phyloP scores from a whole-genome alignment of 1,139 yeast species.

The Diutina mesorugosa region DNA sequence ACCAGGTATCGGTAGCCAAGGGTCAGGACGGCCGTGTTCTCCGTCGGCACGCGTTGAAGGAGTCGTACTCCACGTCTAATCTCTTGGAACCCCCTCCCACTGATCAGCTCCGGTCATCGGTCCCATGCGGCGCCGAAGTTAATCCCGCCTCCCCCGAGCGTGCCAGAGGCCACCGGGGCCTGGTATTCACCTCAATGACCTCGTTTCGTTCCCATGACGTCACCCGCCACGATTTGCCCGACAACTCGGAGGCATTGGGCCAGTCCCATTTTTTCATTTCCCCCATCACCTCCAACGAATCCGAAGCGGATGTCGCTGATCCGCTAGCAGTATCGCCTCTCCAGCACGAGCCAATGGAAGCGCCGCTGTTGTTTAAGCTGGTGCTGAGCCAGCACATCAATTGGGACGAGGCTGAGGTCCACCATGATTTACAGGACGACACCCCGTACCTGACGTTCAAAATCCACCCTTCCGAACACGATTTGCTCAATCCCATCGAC shows the following conservation, averaged over 20 bases:
- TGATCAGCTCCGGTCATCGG: not conserved
- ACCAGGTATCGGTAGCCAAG: not conserved
- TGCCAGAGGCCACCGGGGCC: not conserved
- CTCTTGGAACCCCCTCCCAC: not conserved
- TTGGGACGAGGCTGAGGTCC: not conserved
- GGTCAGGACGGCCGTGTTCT: not conserved
- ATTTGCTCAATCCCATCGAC: slow-evolving; percentile 1
- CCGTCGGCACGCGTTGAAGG: not conserved
- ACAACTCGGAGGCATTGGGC: not conserved
- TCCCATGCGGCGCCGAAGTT: not conserved
- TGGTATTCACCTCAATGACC: not conserved
- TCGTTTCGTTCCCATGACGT: not conserved
- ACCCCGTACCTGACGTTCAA: not conserved
- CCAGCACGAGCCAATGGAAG: not conserved
- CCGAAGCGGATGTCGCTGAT: slow-evolving; percentile 5
- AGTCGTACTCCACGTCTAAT: not conserved
- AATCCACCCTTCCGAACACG: not conserved
- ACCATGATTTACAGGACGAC: not conserved
- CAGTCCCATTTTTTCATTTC: slow-evolving; percentile 13
- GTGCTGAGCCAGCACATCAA: not conserved
- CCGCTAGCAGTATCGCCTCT: not conserved
- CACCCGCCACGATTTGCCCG: not conserved
- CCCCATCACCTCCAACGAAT: slow-evolving; percentile 25
- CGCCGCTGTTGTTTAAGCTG: not conserved
- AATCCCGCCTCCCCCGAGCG: not conserved